Percentiles rank a stretch among this genome's conserved stretches.
These are phyloP conservation scores for Botryosphaeria dothidea DNA, from an alignment of 2,329 filamentous ascomycete species.

Conservation along the genomic window DNA sequence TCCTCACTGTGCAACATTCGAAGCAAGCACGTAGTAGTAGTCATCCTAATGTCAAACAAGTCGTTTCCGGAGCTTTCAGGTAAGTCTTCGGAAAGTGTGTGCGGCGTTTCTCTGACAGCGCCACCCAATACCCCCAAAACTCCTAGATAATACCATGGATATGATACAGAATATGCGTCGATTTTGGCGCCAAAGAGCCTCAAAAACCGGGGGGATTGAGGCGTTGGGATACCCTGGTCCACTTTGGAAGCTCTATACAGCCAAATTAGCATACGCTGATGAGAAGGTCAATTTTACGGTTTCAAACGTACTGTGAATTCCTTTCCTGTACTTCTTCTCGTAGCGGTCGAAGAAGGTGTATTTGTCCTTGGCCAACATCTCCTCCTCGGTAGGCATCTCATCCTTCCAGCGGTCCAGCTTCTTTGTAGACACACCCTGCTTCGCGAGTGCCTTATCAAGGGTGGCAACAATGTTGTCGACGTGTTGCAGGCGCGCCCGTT, in stretches of 20 bases:
- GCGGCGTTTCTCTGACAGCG: neutral
- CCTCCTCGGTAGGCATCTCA: conserved; percentile 92
- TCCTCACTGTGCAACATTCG: too few relatives aligned
- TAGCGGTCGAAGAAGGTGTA: conserved; percentile 98
- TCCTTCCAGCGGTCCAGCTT: conserved; percentile 87
- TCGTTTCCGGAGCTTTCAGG: neutral
- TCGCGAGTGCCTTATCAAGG: conserved; percentile 74
- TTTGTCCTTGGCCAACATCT: conserved; percentile 96
- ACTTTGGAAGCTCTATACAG: conserved; percentile 56
- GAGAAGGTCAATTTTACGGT: too few relatives aligned
- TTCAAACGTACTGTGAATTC: conserved; percentile 86
- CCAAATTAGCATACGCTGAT: neutral
- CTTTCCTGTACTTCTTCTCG: conserved; percentile 93
- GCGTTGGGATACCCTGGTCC: conserved; percentile 93
- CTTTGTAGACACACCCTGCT: conserved; percentile 68
- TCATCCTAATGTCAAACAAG: too few relatives aligned
- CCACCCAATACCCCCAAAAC: conserved; percentile 1
- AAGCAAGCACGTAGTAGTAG: too few relatives aligned
- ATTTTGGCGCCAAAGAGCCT: conserved; percentile 22
- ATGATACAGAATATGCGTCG: neutral
- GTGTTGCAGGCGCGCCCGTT: conserved; percentile 76
- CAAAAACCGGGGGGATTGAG: conserved; percentile 94
- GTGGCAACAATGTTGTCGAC: conserved; percentile 88
- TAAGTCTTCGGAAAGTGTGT: neutral
- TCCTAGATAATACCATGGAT: neutral